phyloP scores from a whole-genome alignment of 495 filamentous ascomycete genomes.

The Cryomyces antarcticus region DNA sequence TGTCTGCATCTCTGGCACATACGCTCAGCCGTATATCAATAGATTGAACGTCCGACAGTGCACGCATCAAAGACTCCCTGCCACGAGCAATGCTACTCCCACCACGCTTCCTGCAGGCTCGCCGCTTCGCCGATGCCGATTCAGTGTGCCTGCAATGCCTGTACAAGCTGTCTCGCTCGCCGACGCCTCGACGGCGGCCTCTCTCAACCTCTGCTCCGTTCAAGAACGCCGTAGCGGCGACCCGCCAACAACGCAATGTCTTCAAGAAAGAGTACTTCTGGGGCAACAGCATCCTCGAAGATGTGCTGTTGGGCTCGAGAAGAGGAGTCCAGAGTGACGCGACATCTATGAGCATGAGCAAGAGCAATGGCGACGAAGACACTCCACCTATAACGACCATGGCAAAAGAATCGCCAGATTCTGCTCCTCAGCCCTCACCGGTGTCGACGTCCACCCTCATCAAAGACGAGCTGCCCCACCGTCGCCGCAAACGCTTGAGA shows the following conservation, averaged over 20 bases:
- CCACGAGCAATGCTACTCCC: background rate
- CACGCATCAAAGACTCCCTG: too few relatives aligned
- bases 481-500: constrained; percentile 14
- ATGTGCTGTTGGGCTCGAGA: constrained; percentile 4
- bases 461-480: constrained; percentile 16
- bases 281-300: constrained; percentile 8
- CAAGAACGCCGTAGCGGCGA: constrained; percentile 4
- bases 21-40: too few relatives aligned
- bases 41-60: too few relatives aligned
- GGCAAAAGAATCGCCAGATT: background rate
- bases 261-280: constrained; percentile 15
- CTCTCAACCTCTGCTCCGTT: constrained; percentile 4
- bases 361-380: background rate
- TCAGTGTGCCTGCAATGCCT: constrained; percentile 8
- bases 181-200: constrained; percentile 1
- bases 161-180: constrained; percentile 3
- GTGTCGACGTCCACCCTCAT: background rate
- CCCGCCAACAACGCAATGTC: constrained; percentile 3
- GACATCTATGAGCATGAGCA: background rate
- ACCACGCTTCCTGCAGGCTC: background rate
- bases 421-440: background rate
- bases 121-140: background rate
- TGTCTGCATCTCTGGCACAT: too few relatives aligned
- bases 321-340: constrained; percentile 1
- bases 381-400: background rate